Evolutionary conservation across 495 filamentous ascomycete species (phyloP), one percentile per base, ranked within the genome.

Genomic region (Lindgomyces ingoldianus): DNA sequence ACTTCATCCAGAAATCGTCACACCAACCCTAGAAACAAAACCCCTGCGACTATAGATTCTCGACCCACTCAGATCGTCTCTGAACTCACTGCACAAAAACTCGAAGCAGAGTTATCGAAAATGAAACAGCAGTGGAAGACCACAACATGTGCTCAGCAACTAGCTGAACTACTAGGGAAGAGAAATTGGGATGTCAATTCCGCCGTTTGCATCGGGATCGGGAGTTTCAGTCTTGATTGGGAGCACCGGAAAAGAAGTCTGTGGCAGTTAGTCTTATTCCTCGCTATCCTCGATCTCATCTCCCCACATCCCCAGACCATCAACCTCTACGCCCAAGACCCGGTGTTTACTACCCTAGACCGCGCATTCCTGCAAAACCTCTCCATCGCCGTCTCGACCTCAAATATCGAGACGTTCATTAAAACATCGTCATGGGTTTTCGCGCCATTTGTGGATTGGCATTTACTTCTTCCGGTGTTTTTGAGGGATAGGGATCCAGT

Each of bases 181-280:
- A 26, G 59, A 33, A 47, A 27, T 1, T 60, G 68, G 61, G 18
- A 48, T 19, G 25, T 70, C 3, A 36, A 60, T 0, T 3, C 42
- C 27, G 68, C 68, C 9, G 53, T 64, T 24, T 62, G 54, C 29
- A 53, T 71, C 25, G 68, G 60, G 14, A 62, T 60, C 41, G 64
- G 65, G 42, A 71, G 65, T 51, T 71, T 68, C 39, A 64, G 59
- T 49, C 1, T 65, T 9, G 68, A 71, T 57, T 67, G 60, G 64
- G 65, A 64, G 33, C 59, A 65, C 48, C 39, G 65, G 24, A 22
- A 22, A 2, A 44, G 65, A 25, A 19, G 55, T 8, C 36, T 68
- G 55, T 71, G 68, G 68, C 68, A 71, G 64, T 33, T 71, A 9
- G 68, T 68, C n/a, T 11, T 71, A 56, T 68, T 71, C 45, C 4